Evolutionary conservation across 805 yeast species (phyloP), one percentile per base, ranked within the genome.

Genomic region (Candida peoriensis): DNA sequence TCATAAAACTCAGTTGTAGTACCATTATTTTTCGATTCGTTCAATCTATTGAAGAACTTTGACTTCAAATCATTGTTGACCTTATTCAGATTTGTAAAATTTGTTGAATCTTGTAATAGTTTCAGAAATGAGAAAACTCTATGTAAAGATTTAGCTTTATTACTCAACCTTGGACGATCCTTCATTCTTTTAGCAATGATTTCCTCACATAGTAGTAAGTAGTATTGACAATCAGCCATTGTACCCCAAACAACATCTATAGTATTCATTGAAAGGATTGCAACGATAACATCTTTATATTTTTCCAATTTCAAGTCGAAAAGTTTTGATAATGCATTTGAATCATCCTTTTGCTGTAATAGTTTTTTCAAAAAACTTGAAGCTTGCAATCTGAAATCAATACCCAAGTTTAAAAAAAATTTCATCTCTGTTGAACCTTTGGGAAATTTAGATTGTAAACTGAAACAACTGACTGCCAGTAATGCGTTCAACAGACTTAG

Each of bases 181-280:
- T 63, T 63, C 79, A 81, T 78, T 49, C 90, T 76, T 45, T 76
- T 72, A 22, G 75, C 73, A 18, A 87, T 80, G 37, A 84, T 79
- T 37, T 72, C 73, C 42, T 85, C 90, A 61, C 95, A 83, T 48
- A 87, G 76, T 36, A 76, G 73, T 35, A 87, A 65, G 59, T 85
- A 85, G 38, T 78, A 71, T 43, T 76, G 77, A 50, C 95, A 85
- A 46, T 83, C 93, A 36, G 82, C 79, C 89, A 84, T 83, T 1
- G 90, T 78, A 3, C 96, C 95, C 86, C 94, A 82, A 12, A 85
- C 89, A 33, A 85, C 79, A 60, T 87, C 95, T 33, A 87, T 83
- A 6, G 89, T 78, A 31, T 81, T 85, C 95, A 86, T 84, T 3
- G 93, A 79, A 55, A 87, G 67, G 16, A 84, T 78, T 1, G 95